phyloP scores from a whole-genome alignment of 192 early-diverging fungal species.

The Coemansia sp. region DNA sequence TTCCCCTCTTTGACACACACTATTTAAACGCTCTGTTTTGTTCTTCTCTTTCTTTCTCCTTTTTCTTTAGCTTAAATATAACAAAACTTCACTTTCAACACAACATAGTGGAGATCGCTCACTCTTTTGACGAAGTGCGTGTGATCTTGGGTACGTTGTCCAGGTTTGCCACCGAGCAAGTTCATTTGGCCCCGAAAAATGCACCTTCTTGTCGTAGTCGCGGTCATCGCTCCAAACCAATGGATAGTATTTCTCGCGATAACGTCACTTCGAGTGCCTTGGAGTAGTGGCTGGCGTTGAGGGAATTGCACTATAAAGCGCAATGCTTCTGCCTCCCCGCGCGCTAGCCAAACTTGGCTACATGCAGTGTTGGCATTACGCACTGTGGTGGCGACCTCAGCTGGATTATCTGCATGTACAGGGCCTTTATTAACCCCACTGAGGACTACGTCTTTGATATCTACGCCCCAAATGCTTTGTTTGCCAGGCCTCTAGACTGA shows the following conservation, averaged over 20 bases:
- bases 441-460: constrained; percentile 11
- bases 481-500: too few species aligned
- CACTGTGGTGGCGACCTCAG: neutral
- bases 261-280: neutral
- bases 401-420: neutral
- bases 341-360: neutral
- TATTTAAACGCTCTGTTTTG: too few species aligned
- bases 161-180: neutral
- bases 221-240: neutral
- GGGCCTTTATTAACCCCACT: constrained; percentile 3
- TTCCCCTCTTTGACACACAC: too few species aligned
- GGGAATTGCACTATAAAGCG: neutral
- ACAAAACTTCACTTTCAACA: too few species aligned
- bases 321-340: neutral
- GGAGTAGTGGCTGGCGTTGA: neutral
- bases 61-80: too few species aligned
- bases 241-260: neutral
- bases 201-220: neutral
- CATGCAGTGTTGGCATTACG: constrained; percentile 4
- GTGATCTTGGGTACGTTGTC: neutral
- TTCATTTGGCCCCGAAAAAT: constrained; percentile 6
- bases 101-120: too few species aligned
- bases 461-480: neutral
- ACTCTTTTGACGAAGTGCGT: too few species aligned
- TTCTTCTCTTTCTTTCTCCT: too few species aligned